Percentiles rank a stretch among this genome's conserved stretches.
Conservation (phyloP, 2,329 filamentous ascomycete genomes). For the Scedosporium boydii region DNA sequence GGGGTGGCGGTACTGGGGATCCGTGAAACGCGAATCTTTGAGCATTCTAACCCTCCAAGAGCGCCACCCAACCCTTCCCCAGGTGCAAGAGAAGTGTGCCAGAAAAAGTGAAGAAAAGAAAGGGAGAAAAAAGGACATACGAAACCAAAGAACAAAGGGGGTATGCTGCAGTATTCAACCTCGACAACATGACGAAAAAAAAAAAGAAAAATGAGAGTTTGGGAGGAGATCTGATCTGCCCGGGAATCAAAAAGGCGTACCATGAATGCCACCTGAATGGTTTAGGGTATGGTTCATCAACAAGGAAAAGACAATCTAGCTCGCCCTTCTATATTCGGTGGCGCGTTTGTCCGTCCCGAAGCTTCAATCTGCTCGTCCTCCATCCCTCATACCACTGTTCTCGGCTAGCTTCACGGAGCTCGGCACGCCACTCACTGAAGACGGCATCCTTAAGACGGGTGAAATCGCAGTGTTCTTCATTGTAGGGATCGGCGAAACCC, state of each 20-base stretch:
- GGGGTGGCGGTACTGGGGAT: neutral
- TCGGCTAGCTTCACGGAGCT: slow-evolving; percentile 81
- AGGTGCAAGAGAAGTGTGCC: neutral
- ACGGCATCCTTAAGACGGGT: slow-evolving; percentile 81
- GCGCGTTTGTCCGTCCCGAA: slow-evolving; percentile 30
- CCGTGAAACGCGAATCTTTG: neutral
- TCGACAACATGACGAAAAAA: slow-evolving; percentile 13
- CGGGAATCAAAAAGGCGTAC: neutral
- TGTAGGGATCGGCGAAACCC: slow-evolving; percentile 93
- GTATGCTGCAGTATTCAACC: slow-evolving; percentile 24
- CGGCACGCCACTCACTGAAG: slow-evolving; percentile 86
- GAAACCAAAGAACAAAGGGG: slow-evolving; percentile 16
- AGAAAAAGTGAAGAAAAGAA: neutral
- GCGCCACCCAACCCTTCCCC: neutral
- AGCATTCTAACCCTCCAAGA: neutral
- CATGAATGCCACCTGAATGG: neutral
- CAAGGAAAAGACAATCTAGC: neutral
- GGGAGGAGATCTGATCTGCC: neutral
- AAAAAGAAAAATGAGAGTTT: slow-evolving; percentile 12
- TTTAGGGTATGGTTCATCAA: neutral
- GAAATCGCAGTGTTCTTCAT: slow-evolving; percentile 90
- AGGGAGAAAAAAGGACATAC: neutral
- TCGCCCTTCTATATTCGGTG: slow-evolving; percentile 21
- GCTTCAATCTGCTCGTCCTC: slow-evolving; percentile 64
- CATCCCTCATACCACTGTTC: slow-evolving; percentile 95